Conservation (phyloP, 805 yeast genomes). For the Maudiozyma bulderi region DNA sequence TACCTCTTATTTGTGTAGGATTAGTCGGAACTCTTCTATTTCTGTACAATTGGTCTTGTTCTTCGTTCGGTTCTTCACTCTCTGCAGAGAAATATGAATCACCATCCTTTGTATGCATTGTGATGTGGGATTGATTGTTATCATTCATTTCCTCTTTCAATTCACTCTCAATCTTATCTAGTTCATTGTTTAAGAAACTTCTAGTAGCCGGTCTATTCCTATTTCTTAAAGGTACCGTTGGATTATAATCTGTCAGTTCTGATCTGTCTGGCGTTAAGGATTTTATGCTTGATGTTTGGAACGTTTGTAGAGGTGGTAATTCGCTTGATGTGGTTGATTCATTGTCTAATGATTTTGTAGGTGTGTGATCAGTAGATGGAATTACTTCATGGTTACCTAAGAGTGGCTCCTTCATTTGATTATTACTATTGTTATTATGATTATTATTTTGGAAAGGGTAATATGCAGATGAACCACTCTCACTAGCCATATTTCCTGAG, state of each 20-base stretch:
- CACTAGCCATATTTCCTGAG: conserved; percentile 13
- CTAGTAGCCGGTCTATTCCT: conserved; percentile 25
- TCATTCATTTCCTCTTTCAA: background rate
- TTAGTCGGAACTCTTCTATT: background rate
- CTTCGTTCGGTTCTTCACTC: background rate
- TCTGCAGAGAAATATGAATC: background rate
- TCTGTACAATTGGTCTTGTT: background rate
- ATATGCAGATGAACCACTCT: conserved; percentile 16
- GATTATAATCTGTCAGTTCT: conserved; percentile 17
- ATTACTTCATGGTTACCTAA: no score
- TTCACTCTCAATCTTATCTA: conserved; percentile 4
- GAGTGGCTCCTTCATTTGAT: no score
- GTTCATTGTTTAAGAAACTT: conserved; percentile 9
- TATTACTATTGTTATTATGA: background rate
- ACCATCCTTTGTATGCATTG: background rate
- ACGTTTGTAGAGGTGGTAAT: conserved; percentile 19
- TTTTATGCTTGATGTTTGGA: conserved; percentile 8
- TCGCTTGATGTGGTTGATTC: conserved; percentile 21
- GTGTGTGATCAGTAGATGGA: background rate
- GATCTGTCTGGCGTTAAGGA: conserved; percentile 16
- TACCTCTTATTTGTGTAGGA: background rate
- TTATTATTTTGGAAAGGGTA: background rate
- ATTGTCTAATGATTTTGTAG: conserved; percentile 6
- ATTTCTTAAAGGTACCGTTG: conserved; percentile 28
- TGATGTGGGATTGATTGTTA: background rate